Evolutionary conservation across 768 basidiomycete species (phyloP).

Genomic region (Amanita rimosa): DNA sequence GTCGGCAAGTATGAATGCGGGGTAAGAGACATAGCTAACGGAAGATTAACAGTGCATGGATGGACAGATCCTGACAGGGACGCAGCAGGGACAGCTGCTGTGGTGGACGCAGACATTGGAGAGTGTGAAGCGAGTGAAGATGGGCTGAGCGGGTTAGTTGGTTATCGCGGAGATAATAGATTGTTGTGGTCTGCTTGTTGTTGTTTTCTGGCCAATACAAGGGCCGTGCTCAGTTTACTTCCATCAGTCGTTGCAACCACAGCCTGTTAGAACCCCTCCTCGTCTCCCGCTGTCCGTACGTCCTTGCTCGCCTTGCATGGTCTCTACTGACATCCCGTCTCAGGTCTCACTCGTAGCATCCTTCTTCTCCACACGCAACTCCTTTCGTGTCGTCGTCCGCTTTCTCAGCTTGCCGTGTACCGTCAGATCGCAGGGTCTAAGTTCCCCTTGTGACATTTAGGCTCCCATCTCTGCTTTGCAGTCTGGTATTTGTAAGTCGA

Average conservation of each 20-base stretch:
- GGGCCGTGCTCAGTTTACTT: constrained; percentile 24
- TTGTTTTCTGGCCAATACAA: constrained; percentile 26
- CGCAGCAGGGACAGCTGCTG: constrained; percentile 37
- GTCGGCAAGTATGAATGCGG: constrained; percentile 19
- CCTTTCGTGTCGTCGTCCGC: constrained; percentile 7
- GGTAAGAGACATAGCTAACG: neutral
- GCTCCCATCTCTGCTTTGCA: neutral
- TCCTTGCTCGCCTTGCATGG: constrained; percentile 1
- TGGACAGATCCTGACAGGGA: constrained; percentile 44
- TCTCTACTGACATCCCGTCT: neutral
- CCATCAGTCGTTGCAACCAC: constrained; percentile 36
- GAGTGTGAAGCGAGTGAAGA: constrained; percentile 8
- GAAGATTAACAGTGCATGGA: constrained; percentile 31
- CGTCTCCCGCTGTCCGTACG: constrained; percentile 10
- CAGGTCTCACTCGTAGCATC: neutral
- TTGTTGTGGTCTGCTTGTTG: constrained; percentile 17
- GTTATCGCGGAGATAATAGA: neutral
- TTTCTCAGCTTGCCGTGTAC: constrained; percentile 12
- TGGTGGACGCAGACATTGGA: constrained; percentile 39
- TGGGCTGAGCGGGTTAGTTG: neutral
- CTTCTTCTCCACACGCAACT: constrained; percentile 5
- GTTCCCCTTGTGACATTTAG: neutral
- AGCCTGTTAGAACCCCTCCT: constrained; percentile 20
- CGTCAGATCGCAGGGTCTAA: constrained; percentile 5
- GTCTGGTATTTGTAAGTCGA: constrained; percentile 2